Conservation (phyloP, 805 yeast genomes). For the Lipomyces kockii region DNA sequence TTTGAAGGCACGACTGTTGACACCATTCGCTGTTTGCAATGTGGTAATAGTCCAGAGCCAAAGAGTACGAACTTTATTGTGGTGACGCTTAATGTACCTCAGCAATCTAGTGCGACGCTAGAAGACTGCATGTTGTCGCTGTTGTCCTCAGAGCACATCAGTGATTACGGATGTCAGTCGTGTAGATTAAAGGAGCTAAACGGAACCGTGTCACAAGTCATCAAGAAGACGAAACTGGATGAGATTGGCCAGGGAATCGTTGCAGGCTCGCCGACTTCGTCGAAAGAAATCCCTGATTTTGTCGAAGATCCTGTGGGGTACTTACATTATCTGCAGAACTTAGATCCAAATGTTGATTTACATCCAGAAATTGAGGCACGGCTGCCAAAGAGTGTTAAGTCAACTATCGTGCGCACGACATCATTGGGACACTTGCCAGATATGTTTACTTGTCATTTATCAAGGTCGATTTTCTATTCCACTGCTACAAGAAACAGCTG, state of each 20-base stretch:
- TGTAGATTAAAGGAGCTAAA: conserved; percentile 56
- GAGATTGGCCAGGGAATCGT: neutral
- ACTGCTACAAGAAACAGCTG: conserved; percentile 76
- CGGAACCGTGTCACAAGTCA: neutral
- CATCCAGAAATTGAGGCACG: conserved; percentile 48
- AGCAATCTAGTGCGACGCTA: conserved; percentile 52
- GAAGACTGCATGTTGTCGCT: conserved; percentile 59
- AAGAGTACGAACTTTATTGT: conserved; percentile 66
- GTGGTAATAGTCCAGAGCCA: conserved; percentile 65
- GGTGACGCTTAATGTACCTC: conserved; percentile 77
- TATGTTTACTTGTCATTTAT: conserved; percentile 77
- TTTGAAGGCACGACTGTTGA: conserved; percentile 70
- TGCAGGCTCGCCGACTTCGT: neutral
- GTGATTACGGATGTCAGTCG: conserved; percentile 71
- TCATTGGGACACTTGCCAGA: conserved; percentile 69
- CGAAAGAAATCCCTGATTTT: conserved; percentile 14
- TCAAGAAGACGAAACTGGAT: neutral
- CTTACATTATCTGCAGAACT: conserved; percentile 49
- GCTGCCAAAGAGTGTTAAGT: conserved; percentile 54
- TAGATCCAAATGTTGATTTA: conserved; percentile 65
- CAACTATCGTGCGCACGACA: conserved; percentile 70
- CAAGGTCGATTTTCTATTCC: conserved; percentile 78
- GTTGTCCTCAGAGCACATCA: conserved; percentile 71
- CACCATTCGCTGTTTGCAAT: conserved; percentile 69
- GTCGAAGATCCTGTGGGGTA: conserved; percentile 44